Evolutionary conservation across 1,139 yeast genomes (phyloP).

Genomic region (Yamadazyma conglobata): DNA sequence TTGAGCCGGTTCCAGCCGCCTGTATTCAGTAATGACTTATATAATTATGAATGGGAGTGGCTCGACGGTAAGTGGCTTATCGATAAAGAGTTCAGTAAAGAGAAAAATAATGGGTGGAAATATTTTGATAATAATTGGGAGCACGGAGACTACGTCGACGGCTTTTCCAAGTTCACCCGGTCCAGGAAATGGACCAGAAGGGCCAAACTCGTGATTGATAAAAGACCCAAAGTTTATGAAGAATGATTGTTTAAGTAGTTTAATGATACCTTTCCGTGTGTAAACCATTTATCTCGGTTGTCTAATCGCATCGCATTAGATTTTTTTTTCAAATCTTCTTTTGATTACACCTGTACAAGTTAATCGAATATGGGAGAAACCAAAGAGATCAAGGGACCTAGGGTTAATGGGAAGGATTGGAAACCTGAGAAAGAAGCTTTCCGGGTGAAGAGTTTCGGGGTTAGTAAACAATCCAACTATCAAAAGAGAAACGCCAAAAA

Average conservation of each 20-base stretch:
- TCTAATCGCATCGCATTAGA: conserved; percentile 3
- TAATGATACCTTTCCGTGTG: too few relatives aligned
- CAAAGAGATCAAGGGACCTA: conserved; percentile 32
- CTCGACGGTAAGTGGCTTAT: conserved; percentile 48
- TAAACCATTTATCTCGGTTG: too few relatives aligned
- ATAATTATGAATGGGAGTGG: conserved; percentile 54
- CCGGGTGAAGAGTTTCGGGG: conserved; percentile 36
- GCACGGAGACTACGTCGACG: conserved; percentile 38
- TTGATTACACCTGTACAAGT: not conserved
- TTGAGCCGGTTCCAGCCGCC: conserved; percentile 45
- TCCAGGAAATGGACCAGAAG: conserved; percentile 48
- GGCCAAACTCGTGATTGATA: conserved; percentile 45
- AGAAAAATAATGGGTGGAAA: conserved; percentile 48
- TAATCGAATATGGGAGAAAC: not conserved
- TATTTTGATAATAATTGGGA: conserved; percentile 54
- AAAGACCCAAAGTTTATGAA: conserved; percentile 28
- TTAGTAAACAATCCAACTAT: conserved; percentile 20
- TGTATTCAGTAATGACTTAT: conserved; percentile 37
- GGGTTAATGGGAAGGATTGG: conserved; percentile 57
- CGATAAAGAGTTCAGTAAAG: conserved; percentile 37
- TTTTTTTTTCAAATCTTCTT: not conserved
- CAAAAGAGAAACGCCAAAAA: conserved; percentile 34
- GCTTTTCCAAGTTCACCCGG: conserved; percentile 50
- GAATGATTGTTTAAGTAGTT: conserved; percentile 12
- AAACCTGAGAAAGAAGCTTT: conserved; percentile 52